Percentiles rank a stretch among this genome's conserved stretches.
These are phyloP conservation scores for Polygonum maritimum DNA, from an alignment of 148 eudicot genomes.

Conservation along the genomic window DNA sequence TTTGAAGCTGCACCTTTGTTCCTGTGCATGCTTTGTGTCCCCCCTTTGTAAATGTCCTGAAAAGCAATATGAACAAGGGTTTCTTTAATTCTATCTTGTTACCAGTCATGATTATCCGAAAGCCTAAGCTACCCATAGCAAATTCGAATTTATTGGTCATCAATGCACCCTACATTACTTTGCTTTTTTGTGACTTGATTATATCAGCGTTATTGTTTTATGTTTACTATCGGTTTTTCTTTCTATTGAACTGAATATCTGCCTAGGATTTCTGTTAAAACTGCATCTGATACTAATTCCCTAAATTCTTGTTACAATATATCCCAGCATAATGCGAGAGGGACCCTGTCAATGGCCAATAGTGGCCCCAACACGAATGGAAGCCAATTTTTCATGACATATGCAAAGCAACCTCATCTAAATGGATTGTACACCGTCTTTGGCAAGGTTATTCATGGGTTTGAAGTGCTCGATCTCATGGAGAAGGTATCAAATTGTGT, in stretches of 20 bases:
- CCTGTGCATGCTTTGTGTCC: neutral
- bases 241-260: neutral
- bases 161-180: neutral
- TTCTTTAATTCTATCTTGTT: neutral
- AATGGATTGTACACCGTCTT: slow-evolving; percentile 84
- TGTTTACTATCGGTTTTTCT: neutral
- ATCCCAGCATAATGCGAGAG: slow-evolving; percentile 90
- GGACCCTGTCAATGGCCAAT: slow-evolving; percentile 84
- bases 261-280: neutral
- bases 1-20: neutral
- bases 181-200: neutral
- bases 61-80: neutral
- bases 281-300: neutral
- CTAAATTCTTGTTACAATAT: neutral
- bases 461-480: slow-evolving; percentile 96
- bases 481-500: slow-evolving; percentile 50
- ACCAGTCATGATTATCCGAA: neutral
- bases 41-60: neutral
- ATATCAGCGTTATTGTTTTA: neutral
- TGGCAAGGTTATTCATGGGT: slow-evolving; percentile 97
- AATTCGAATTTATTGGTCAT: neutral
- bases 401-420: slow-evolving; percentile 95
- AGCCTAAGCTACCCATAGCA: neutral
- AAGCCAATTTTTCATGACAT: slow-evolving; percentile 85
- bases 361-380: slow-evolving; percentile 93